Evolutionary conservation across 345 rosid genomes (phyloP).

Genomic region (Turritis glabra): DNA sequence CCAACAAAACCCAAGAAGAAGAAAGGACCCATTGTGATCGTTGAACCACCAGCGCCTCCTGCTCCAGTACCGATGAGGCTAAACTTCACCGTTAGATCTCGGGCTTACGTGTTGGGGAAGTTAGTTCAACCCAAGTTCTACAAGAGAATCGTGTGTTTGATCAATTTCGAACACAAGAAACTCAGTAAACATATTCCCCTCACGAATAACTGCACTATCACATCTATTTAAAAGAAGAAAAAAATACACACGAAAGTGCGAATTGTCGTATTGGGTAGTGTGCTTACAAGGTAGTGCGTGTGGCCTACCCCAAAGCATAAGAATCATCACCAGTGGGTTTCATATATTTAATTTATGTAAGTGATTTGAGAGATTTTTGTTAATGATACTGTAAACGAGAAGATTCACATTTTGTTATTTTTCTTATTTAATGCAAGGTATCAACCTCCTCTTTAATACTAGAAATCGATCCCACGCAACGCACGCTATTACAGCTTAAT

Average conservation of each 20-base stretch:
- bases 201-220: slow-evolving; percentile 62
- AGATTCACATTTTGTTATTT: not conserved
- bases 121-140: slow-evolving; percentile 80
- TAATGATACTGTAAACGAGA: slow-evolving; percentile 4
- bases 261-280: not conserved
- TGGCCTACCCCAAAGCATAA: not conserved
- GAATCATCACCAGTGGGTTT: not conserved
- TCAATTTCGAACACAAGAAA: slow-evolving; percentile 68
- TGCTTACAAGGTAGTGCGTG: not conserved
- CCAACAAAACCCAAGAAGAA: slow-evolving; percentile 46
- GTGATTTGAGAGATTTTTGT: slow-evolving; percentile 13
- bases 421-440: not conserved
- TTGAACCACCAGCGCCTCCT: slow-evolving; percentile 35
- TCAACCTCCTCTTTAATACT: not conserved
- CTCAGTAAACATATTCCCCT: slow-evolving; percentile 63
- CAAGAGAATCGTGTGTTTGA: slow-evolving; percentile 64
- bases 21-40: slow-evolving; percentile 28
- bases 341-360: not conserved
- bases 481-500: no score
- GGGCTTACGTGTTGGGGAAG: slow-evolving; percentile 83
- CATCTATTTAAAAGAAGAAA: not conserved
- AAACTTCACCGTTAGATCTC: slow-evolving; percentile 65
- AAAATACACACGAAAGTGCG: not conserved
- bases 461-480: no score
- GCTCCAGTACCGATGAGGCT: slow-evolving; percentile 66